Evolutionary conservation across 164 flowering plant genomes (phyloP).

Genomic region (Berberis vulgaris): DNA sequence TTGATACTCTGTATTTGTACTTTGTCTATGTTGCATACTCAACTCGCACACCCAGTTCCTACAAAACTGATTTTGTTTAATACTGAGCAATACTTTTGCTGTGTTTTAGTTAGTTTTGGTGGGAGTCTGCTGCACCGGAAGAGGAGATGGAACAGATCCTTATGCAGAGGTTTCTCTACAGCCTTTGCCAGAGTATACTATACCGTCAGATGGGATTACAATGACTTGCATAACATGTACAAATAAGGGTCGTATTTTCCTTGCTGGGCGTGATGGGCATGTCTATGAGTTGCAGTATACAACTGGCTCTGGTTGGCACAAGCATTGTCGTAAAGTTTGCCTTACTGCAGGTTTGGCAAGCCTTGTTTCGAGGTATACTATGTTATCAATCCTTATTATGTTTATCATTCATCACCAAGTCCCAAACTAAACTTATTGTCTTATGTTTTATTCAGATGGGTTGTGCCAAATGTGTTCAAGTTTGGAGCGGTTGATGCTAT

Average conservation of each 20-base stretch:
- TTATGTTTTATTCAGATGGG: constrained; percentile 57
- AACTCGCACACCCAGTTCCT: not conserved
- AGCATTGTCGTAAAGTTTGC: constrained; percentile 88
- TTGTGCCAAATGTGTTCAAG: constrained; percentile 83
- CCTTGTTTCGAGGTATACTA: constrained; percentile 66
- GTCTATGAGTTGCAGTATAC: constrained; percentile 82
- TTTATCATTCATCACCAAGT: not conserved
- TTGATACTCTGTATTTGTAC: too few species aligned
- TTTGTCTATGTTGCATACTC: not conserved
- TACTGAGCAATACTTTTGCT: constrained; percentile 8
- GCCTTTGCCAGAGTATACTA: constrained; percentile 84
- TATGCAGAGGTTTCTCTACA: constrained; percentile 87
- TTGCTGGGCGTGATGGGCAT: constrained; percentile 98
- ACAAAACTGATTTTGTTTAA: not conserved
- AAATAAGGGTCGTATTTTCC: constrained; percentile 73
- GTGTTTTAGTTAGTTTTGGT: constrained; percentile 69
- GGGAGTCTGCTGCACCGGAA: constrained; percentile 85
- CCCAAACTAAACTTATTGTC: not conserved
- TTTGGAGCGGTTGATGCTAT: constrained; percentile 93
- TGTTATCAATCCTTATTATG: not conserved
- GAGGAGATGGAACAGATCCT: constrained; percentile 82
- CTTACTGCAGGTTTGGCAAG: constrained; percentile 83
- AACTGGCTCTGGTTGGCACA: constrained; percentile 88
- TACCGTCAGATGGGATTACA: constrained; percentile 94
- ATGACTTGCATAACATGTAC: constrained; percentile 92